A percentile compares a stretch with the other conserved stretches of the same genome.
phyloP scores from a whole-genome alignment of 345 rosid species.

The Gossypium longicalyx region DNA sequence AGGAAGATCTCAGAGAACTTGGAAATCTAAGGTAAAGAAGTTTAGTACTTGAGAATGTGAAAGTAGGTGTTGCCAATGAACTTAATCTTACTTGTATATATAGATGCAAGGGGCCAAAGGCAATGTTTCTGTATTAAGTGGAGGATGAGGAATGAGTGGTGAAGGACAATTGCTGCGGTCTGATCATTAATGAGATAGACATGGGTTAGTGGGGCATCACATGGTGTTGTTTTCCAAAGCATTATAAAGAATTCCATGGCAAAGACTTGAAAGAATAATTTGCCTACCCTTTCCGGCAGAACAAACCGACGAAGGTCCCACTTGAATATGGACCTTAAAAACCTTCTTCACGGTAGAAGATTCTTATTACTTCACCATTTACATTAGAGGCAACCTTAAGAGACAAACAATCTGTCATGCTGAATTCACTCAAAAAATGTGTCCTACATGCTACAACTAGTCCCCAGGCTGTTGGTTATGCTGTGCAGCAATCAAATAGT shows the following conservation, averaged over 20 bases:
- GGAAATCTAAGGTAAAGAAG: background rate
- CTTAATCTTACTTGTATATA: background rate
- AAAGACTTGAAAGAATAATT: background rate
- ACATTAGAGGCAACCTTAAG: too few species aligned
- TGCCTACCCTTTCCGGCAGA: too few species aligned
- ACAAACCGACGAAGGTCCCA: too few species aligned
- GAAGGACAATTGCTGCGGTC: background rate
- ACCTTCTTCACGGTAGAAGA: background rate
- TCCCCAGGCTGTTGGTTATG: background rate
- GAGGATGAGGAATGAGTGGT: background rate
- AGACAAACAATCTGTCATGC: background rate
- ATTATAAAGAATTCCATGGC: background rate
- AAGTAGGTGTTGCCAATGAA: background rate
- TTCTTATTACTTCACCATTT: too few species aligned
- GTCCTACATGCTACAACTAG: background rate
- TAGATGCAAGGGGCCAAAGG: background rate
- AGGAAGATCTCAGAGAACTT: background rate
- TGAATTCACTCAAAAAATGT: background rate
- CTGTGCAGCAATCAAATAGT: background rate
- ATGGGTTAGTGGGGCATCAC: background rate
- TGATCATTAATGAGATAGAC: background rate
- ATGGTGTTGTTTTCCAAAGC: background rate
- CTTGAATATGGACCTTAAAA: background rate
- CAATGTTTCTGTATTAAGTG: background rate
- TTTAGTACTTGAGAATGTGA: background rate